Evolutionary conservation across 1,284 basidiomycete genomes (phyloP), one percentile per base, ranked within the genome.

Genomic region (Flammula alnicola): DNA sequence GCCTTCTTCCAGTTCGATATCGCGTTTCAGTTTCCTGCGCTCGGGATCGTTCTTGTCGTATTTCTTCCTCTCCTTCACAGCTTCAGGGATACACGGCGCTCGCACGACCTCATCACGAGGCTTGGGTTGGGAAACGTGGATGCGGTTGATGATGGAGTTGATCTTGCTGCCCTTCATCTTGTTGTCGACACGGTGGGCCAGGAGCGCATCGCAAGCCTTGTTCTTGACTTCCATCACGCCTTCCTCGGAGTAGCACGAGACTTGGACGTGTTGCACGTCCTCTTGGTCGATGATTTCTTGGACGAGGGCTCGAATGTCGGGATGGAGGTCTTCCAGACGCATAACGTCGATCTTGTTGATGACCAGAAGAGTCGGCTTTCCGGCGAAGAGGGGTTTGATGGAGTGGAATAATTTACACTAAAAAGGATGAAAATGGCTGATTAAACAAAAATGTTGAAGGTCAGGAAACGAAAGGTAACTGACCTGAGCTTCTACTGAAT

Each of bases 381-480:
- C 91, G 48, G 81, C 77, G 72, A 98, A 98, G 44, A 98, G 81
- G 26, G 95, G 95, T 72, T 96, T 97, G 75, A 98, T 97, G 42
- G 95, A 97, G 68, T 96, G 91, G 84, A 95, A 98, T 54, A 98
- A 85, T 76, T 95, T 92, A 79, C 93, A 96, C 88, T 95, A 66
- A 16, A 10, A 26, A 47, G 29, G 45, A 37, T 37, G 26, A 42
- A 36, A 36, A 29, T 8, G 9, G 10, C 14, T 5, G 6, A 37
- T 29, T 11, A 32, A 22, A 41, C 22, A 25, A 3, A 33, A 16
- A 41, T 1, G 8, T 3, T 17, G 3, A 6, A 5, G 16, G 26
- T 14, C 14, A 45, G 47, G 8, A 36, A 38, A n/a, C 35, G 4
- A 19, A 44, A 47, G 27, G 45, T 47, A 31, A 72, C 79, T 52